Conservation (phyloP, 441 rosid species). For the Macaranga tanarius region DNA sequence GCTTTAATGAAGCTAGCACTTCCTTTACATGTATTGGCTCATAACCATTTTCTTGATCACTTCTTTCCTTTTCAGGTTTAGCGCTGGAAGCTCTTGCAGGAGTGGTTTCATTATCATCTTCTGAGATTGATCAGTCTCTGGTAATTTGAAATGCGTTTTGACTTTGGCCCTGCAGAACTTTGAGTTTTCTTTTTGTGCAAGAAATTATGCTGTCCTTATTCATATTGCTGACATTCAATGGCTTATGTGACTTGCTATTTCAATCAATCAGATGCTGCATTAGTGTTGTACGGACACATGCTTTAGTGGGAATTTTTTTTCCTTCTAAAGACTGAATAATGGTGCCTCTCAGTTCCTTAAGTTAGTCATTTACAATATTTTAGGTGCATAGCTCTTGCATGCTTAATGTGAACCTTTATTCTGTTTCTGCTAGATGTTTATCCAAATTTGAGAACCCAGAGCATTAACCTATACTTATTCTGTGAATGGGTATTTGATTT, state of each 20-base stretch:
- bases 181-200: background rate
- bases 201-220: background rate
- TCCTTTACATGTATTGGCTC: background rate
- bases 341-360: background rate
- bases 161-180: background rate
- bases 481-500: background rate
- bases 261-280: background rate
- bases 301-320: background rate
- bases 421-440: background rate
- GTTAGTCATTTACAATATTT: background rate
- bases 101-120: slow-evolving; percentile 70
- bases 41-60: slow-evolving; percentile 20
- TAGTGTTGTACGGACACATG: background rate
- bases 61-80: slow-evolving; percentile 51
- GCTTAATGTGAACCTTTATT: background rate
- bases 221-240: background rate
- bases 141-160: slow-evolving; percentile 40
- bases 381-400: background rate
- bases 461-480: background rate
- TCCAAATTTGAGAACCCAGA: background rate
- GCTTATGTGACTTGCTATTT: background rate
- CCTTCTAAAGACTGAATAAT: background rate
- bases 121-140: slow-evolving; percentile 74
- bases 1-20: background rate
- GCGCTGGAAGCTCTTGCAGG: slow-evolving; percentile 93